Evolutionary conservation across 768 basidiomycete species (phyloP).

Genomic region (Kwoniella sp.): DNA sequence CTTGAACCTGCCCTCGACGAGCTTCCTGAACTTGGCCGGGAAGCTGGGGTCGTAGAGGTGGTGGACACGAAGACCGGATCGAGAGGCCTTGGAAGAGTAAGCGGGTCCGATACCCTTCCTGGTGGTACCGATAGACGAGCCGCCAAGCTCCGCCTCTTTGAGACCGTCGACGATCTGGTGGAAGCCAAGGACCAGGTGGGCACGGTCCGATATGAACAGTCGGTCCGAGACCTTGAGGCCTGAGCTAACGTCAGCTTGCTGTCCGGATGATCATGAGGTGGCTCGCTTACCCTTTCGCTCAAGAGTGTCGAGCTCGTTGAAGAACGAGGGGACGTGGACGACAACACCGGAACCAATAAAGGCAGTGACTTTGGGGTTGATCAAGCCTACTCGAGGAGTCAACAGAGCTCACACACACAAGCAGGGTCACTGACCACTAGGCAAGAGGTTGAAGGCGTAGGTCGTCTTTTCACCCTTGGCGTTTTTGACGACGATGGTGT

Average conservation of each 20-base stretch:
- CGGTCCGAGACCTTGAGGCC: slow-evolving; percentile 80
- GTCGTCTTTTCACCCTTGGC: slow-evolving; percentile 63
- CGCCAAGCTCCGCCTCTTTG: slow-evolving; percentile 95
- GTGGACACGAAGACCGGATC: slow-evolving; percentile 91
- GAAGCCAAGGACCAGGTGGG: slow-evolving; percentile 96
- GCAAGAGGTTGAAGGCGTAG: slow-evolving; percentile 92
- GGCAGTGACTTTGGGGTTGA: slow-evolving; percentile 78
- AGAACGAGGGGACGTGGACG: slow-evolving; percentile 90
- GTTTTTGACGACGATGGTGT: slow-evolving; percentile 86
- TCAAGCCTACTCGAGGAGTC: slow-evolving; percentile 62
- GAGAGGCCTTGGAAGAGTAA: slow-evolving; percentile 94
- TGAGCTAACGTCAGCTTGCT: slow-evolving; percentile 44
- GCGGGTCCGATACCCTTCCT: slow-evolving; percentile 98
- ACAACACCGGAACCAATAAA: slow-evolving; percentile 95
- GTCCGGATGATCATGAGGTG: background rate
- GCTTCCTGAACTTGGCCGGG: slow-evolving; percentile 83
- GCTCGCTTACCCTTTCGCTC: slow-evolving; percentile 66
- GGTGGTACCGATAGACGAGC: slow-evolving; percentile 82
- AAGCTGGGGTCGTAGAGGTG: slow-evolving; percentile 89
- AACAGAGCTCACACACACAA: too few species aligned
- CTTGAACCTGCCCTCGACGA: slow-evolving; percentile 96
- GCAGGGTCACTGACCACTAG: slow-evolving; percentile 78
- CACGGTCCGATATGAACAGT: slow-evolving; percentile 89
- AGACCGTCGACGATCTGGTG: slow-evolving; percentile 99
- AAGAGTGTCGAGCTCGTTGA: slow-evolving; percentile 81